phyloP scores from a whole-genome alignment of 805 yeast species.

The Nakazawaea anatomiae region DNA sequence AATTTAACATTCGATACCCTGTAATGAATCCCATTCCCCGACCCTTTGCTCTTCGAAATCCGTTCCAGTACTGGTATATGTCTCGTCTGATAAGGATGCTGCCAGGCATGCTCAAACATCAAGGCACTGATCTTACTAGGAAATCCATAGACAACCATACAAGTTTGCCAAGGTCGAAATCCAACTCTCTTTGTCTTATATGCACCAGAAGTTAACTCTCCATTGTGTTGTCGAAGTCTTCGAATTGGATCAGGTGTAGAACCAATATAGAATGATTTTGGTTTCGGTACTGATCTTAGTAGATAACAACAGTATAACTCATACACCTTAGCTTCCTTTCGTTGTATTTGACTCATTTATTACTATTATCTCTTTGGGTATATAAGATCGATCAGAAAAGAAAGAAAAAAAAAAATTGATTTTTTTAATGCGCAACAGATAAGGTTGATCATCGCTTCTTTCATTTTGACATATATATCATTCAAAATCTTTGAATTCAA shows the following conservation, averaged over 20 bases:
- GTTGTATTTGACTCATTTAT: neutral
- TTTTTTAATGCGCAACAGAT: too few relatives aligned
- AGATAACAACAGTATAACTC: constrained; percentile 67
- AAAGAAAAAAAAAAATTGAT: too few relatives aligned
- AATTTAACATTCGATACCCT: constrained; percentile 42
- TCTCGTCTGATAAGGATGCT: constrained; percentile 62
- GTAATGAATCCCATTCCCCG: constrained; percentile 37
- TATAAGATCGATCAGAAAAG: neutral
- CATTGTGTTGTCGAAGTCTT: constrained; percentile 76
- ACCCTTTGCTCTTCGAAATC: constrained; percentile 28
- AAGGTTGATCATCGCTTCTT: too few relatives aligned
- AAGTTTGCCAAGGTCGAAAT: constrained; percentile 72
- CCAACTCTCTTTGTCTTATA: constrained; percentile 52
- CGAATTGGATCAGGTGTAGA: constrained; percentile 72
- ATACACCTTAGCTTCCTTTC: neutral
- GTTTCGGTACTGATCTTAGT: constrained; percentile 52
- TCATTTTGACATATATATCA: too few relatives aligned
- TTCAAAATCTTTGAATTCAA: too few relatives aligned
- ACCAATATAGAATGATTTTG: constrained; percentile 65
- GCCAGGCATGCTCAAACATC: constrained; percentile 85
- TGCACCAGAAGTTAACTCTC: constrained; percentile 56
- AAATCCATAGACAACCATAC: constrained; percentile 60
- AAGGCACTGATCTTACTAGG: constrained; percentile 64
- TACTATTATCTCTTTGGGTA: neutral
- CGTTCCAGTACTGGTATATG: constrained; percentile 40